Conservation (phyloP, 2,329 filamentous ascomycete species). For the Botrytis medusae region DNA sequence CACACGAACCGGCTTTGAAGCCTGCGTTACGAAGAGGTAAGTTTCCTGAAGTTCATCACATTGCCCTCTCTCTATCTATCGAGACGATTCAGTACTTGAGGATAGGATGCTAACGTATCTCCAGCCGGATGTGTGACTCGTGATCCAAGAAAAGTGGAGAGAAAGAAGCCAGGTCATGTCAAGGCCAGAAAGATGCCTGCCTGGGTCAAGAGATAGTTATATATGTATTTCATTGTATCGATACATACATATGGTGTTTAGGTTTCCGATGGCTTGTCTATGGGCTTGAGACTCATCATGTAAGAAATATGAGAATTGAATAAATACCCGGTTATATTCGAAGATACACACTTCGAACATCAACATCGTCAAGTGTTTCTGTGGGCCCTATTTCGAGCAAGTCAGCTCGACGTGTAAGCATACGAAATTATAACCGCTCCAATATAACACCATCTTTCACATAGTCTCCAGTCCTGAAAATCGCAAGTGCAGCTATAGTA, state of each 20-base stretch:
- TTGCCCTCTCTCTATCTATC: conserved; percentile 1
- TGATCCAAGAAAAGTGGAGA: conserved; percentile 88
- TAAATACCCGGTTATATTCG: background rate
- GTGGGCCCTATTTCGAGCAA: background rate
- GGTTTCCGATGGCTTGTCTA: background rate
- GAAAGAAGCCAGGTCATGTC: conserved; percentile 94
- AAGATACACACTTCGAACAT: background rate
- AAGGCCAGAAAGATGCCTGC: conserved; percentile 98
- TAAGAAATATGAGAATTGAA: conserved; percentile 5
- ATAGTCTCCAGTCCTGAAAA: background rate
- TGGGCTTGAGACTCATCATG: background rate
- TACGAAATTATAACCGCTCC: background rate
- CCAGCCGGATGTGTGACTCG: conserved; percentile 89
- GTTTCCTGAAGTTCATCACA: conserved; percentile 40
- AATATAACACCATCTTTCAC: background rate
- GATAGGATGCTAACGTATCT: conserved; percentile 35
- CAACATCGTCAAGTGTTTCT: background rate
- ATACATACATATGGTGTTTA: conserved; percentile 17
- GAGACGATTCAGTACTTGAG: conserved; percentile 11
- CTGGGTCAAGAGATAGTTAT: conserved; percentile 77
- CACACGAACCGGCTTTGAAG: conserved; percentile 92
- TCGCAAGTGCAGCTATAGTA: background rate
- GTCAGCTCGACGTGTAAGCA: background rate
- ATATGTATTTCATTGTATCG: conserved; percentile 37
- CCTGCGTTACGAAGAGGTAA: conserved; percentile 83